Conservation (phyloP, 345 rosid species). For the Stellera chamaejasme region DNA sequence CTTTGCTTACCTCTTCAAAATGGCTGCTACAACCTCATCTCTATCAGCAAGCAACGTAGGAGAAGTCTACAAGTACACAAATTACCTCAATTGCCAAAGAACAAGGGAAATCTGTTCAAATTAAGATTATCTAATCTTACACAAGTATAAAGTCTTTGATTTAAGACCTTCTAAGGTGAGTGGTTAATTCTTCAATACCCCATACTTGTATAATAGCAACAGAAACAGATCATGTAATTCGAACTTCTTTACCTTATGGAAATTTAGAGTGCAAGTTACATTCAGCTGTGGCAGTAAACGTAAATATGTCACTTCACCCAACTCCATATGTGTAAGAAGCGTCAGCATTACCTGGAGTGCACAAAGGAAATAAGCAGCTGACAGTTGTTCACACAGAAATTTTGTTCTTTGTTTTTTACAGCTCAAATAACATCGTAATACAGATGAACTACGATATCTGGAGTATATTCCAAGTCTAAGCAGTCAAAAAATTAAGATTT, state of each 20-base stretch:
- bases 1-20: constrained; percentile 56
- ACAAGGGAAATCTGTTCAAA: constrained; percentile 6
- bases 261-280: constrained; percentile 71
- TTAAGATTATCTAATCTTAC: no score
- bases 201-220: no score
- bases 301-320: constrained; percentile 77
- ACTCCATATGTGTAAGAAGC: constrained; percentile 77
- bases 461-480: constrained; percentile 2
- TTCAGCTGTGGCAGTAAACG: constrained; percentile 65
- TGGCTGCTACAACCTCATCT: constrained; percentile 53
- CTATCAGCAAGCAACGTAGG: constrained; percentile 64
- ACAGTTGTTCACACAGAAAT: not conserved
- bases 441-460: constrained; percentile 1
- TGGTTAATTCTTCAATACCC: no score
- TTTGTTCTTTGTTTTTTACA: constrained; percentile 3
- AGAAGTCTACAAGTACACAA: constrained; percentile 48
- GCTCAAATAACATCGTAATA: not conserved
- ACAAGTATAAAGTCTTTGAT: no score
- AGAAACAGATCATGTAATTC: not conserved
- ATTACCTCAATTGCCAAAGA: constrained; percentile 20
- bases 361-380: not conserved
- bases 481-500: constrained; percentile 1
- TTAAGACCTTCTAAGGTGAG: no score
- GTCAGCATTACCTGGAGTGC: constrained; percentile 81
- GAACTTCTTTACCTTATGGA: constrained; percentile 64